These are phyloP conservation scores for Barnettozyma californica DNA, from an alignment of 805 yeast genomes.

Conservation along the genomic window DNA sequence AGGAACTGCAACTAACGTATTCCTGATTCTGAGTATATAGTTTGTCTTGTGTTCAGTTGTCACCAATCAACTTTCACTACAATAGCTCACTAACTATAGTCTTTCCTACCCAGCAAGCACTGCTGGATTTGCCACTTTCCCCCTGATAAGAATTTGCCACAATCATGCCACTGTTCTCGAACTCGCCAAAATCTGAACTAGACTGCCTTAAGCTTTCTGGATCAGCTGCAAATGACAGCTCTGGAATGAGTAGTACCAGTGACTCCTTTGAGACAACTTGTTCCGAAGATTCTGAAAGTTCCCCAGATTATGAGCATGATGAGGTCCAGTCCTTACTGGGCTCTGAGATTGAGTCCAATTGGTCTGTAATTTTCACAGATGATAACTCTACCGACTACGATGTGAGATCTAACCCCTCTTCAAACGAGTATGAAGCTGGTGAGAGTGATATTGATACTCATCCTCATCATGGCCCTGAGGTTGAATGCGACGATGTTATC, in stretches of 20 bases:
- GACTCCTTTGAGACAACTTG: neutral
- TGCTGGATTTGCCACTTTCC: neutral
- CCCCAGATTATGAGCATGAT: constrained; percentile 1
- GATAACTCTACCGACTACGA: constrained; percentile 26
- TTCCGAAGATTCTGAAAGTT: neutral
- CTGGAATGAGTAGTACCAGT: neutral
- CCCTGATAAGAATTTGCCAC: neutral
- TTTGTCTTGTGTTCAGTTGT: neutral
- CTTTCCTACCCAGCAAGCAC: neutral
- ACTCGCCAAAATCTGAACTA: neutral
- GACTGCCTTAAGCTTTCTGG: neutral
- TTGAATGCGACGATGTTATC: constrained; percentile 5
- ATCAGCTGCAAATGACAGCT: neutral
- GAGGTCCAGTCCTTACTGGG: constrained; percentile 10
- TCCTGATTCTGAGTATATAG: neutral
- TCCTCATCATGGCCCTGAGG: neutral
- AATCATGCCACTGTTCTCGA: neutral
- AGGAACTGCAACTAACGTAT: neutral
- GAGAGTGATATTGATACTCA: constrained; percentile 6
- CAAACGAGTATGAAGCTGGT: constrained; percentile 13
- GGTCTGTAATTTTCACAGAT: constrained; percentile 27
- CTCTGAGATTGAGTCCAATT: constrained; percentile 21
- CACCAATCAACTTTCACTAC: neutral
- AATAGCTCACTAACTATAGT: neutral
- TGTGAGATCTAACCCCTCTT: constrained; percentile 19